Conservation (phyloP, 768 basidiomycete genomes). For the Tephrocybe sp. region DNA sequence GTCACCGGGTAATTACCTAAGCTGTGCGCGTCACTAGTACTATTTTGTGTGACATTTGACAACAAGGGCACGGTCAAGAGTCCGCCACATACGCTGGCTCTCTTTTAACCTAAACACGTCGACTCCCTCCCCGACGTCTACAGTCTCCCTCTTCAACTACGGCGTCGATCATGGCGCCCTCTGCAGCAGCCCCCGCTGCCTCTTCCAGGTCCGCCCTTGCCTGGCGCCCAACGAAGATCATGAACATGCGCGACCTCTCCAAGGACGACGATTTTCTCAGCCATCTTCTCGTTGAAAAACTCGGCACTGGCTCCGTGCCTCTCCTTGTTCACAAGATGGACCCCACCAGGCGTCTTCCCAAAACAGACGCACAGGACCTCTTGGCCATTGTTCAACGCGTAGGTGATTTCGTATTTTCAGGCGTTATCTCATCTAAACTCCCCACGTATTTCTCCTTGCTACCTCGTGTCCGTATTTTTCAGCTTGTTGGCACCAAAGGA, state of each 20-base stretch:
- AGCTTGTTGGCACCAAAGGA: conserved; percentile 63
- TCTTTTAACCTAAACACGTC: conserved; percentile 7
- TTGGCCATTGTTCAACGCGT: conserved; percentile 79
- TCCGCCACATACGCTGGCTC: conserved; percentile 6
- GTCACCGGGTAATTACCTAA: conserved; percentile 19
- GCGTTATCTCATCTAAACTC: conserved; percentile 22
- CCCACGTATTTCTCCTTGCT: conserved; percentile 22
- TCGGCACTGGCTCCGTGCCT: conserved; percentile 79
- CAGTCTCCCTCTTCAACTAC: conserved; percentile 20
- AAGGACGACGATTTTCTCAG: conserved; percentile 91
- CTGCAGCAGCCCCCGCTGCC: conserved; percentile 23
- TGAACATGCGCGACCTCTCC: conserved; percentile 89
- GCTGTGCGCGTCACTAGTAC: conserved; percentile 23
- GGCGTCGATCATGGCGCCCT: conserved; percentile 36
- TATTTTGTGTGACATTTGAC: conserved; percentile 16
- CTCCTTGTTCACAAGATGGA: conserved; percentile 92
- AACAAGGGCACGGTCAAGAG: conserved; percentile 5
- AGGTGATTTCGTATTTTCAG: conserved; percentile 29
- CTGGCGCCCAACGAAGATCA: conserved; percentile 86
- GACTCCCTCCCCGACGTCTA: conserved; percentile 18
- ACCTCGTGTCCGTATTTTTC: conserved; percentile 17
- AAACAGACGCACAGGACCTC: conserved; percentile 67
- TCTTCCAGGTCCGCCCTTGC: conserved; percentile 32
- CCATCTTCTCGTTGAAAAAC: conserved; percentile 86
- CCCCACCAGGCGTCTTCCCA: conserved; percentile 71